These are phyloP conservation scores for Pyricularia grisea DNA, from an alignment of 2,329 filamentous ascomycete species.

Conservation along the genomic window DNA sequence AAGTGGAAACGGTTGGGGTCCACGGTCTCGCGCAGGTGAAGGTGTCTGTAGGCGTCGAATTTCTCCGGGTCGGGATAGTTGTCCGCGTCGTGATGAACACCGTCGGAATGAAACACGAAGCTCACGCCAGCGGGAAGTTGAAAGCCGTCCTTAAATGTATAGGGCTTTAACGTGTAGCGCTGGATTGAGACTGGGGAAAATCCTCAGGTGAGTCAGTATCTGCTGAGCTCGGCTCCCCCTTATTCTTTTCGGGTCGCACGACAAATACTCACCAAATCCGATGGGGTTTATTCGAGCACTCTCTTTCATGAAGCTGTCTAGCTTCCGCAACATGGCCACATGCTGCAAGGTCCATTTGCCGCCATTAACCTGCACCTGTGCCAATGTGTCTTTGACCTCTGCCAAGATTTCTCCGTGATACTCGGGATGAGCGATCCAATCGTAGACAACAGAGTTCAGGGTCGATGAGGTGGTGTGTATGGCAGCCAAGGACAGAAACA, in stretches of 20 bases:
- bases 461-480: constrained; percentile 16
- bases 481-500: constrained; percentile 14
- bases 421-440: constrained; percentile 39
- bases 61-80: not conserved
- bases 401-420: constrained; percentile 39
- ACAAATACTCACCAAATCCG: constrained; percentile 9
- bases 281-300: constrained; percentile 20
- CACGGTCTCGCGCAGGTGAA: not conserved
- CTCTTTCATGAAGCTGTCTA: constrained; percentile 27
- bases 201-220: not conserved
- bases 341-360: constrained; percentile 12
- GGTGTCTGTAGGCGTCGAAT: not conserved
- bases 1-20: not conserved
- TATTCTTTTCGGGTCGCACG: too few species aligned
- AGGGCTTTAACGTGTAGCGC: not conserved
- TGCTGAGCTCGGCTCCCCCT: not conserved
- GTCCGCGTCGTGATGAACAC: not conserved
- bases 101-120: not conserved
- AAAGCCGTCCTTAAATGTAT: not conserved
- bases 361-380: constrained; percentile 15
- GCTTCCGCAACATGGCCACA: constrained; percentile 18
- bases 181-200: not conserved
- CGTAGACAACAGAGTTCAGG: constrained; percentile 26
- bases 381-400: constrained; percentile 34
- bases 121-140: not conserved